Evolutionary conservation across 2,329 filamentous ascomycete species (phyloP).

Genomic region (Aspergillus sp.): DNA sequence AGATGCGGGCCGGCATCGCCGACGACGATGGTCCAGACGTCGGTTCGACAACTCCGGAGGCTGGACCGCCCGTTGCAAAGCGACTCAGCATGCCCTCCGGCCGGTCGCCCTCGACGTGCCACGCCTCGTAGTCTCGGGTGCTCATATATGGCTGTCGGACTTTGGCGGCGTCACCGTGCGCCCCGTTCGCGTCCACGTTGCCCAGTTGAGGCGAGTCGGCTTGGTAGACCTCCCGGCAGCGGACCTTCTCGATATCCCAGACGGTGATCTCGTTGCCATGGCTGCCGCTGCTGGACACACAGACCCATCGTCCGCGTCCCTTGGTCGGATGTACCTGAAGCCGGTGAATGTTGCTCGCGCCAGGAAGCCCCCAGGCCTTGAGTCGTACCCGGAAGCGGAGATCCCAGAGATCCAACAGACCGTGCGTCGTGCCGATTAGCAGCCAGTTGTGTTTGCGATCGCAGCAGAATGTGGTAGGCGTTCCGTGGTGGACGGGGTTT

Average conservation of each 20-base stretch:
- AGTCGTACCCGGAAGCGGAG: conserved; percentile 87
- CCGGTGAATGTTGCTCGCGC: conserved; percentile 75
- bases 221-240: conserved; percentile 86
- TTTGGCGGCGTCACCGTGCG: conserved; percentile 27
- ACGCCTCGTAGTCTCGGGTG: conserved; percentile 70
- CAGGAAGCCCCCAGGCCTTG: conserved; percentile 83
- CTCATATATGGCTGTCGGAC: conserved; percentile 19
- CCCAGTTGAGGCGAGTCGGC: conserved; percentile 39
- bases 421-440: conserved; percentile 85
- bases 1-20: conserved; percentile 53
- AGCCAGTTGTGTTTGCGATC: conserved; percentile 88
- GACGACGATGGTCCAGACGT: conserved; percentile 16
- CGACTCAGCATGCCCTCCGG: conserved; percentile 82
- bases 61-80: conserved; percentile 60
- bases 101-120: conserved; percentile 86
- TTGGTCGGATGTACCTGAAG: conserved; percentile 75
- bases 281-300: conserved; percentile 82
- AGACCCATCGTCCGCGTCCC: conserved; percentile 79
- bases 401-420: conserved; percentile 92
- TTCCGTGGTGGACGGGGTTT: conserved; percentile 89
- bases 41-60: conserved; percentile 59
- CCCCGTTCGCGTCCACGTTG: conserved; percentile 28
- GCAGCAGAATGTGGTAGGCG: conserved; percentile 85
- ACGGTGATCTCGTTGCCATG: conserved; percentile 82
- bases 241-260: conserved; percentile 90